phyloP scores from a whole-genome alignment of 1,284 basidiomycete species.

The Tetrapyrgos nigripes region DNA sequence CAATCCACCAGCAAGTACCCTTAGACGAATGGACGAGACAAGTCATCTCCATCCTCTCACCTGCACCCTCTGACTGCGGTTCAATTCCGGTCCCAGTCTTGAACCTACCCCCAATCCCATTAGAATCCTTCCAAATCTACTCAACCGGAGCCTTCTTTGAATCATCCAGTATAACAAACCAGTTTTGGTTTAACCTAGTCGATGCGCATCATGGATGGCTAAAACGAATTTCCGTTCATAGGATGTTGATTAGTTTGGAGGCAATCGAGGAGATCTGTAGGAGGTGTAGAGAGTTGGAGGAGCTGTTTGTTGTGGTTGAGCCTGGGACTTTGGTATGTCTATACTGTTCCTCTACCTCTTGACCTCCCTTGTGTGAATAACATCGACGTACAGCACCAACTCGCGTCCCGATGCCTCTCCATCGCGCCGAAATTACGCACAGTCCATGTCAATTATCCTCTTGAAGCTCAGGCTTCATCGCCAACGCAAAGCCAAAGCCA shows the following conservation, averaged over 20 bases:
- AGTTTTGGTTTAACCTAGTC: constrained; percentile 59
- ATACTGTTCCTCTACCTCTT: background rate
- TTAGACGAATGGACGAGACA: constrained; percentile 49
- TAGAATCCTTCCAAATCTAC: constrained; percentile 69
- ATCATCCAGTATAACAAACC: constrained; percentile 42
- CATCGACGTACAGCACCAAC: constrained; percentile 41
- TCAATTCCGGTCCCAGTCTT: too few species aligned
- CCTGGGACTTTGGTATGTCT: constrained; percentile 52
- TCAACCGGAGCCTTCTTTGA: constrained; percentile 50
- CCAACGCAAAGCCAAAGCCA: too few species aligned
- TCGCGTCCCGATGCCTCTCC: constrained; percentile 39
- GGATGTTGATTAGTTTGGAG: constrained; percentile 58
- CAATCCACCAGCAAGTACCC: constrained; percentile 45
- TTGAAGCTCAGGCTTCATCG: constrained; percentile 40
- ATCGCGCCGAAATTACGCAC: constrained; percentile 47
- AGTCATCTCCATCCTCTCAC: constrained; percentile 50
- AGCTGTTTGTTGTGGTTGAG: constrained; percentile 65
- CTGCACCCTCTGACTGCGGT: background rate
- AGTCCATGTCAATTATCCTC: constrained; percentile 59
- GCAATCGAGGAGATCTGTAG: constrained; percentile 61
- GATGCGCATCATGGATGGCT: constrained; percentile 55
- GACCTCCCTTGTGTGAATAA: constrained; percentile 6
- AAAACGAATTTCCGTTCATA: constrained; percentile 65
- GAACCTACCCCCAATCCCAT: constrained; percentile 37
- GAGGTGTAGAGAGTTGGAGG: constrained; percentile 57